A percentile compares a stretch with the other conserved stretches of the same genome.
phyloP scores from a whole-genome alignment of 208 protist species.

The Acanthamoeba divionensis region DNA sequence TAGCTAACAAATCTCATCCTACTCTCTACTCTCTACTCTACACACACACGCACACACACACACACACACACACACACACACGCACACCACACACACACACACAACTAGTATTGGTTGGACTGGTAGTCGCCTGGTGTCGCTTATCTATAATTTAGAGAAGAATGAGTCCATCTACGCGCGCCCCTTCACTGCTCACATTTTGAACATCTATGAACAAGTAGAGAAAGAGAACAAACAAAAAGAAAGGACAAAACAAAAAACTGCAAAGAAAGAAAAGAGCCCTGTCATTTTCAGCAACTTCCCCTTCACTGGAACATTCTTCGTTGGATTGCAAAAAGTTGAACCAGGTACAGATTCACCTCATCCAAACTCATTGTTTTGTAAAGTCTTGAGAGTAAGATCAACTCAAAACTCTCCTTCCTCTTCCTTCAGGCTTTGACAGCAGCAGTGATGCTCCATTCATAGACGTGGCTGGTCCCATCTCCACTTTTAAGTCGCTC shows the following conservation, averaged over 20 bases:
- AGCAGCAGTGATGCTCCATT: neutral
- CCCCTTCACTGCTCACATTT: neutral
- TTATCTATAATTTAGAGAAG: conserved; percentile 12
- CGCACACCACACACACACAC: too few relatives aligned
- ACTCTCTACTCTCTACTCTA: too few relatives aligned
- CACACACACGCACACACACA: too few relatives aligned
- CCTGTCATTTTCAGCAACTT: conserved; percentile 5
- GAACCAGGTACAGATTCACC: neutral
- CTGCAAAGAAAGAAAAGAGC: neutral
- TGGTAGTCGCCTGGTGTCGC: neutral
- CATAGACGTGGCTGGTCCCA: conserved; percentile 1
- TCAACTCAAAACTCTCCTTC: too few relatives aligned
- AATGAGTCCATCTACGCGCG: conserved; percentile 8
- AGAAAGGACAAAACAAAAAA: neutral
- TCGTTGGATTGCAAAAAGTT: conserved; percentile 23
- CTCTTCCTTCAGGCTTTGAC: too few relatives aligned
- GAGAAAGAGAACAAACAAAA: neutral
- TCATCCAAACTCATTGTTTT: neutral
- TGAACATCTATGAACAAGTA: neutral
- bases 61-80: too few relatives aligned
- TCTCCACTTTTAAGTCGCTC: neutral
- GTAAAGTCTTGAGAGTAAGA: too few relatives aligned
- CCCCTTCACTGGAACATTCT: conserved; percentile 8
- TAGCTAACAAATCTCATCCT: too few relatives aligned
- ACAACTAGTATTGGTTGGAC: neutral